Base-by-base conservation (phyloP, 371 early-diverging fungal genomes). In the Mucor racemosus region DNA sequence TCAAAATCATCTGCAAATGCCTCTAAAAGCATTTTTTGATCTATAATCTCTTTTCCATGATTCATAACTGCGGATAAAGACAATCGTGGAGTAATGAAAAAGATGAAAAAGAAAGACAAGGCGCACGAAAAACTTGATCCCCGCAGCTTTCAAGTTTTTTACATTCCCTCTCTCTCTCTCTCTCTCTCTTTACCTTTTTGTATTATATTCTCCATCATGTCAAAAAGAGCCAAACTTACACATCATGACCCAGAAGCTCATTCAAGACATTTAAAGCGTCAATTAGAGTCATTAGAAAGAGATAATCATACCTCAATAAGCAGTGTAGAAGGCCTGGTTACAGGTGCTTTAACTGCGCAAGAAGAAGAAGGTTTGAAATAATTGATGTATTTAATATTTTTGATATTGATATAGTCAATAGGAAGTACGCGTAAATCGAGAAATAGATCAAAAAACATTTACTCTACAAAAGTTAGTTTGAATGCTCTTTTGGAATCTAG, bases 271-370 rank as follows among this genome's bases (percentile, higher is more conserved):
- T 60, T 85, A n/a, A 74, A 77, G 65, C 76, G 85, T 41, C 89
- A 86, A 56, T 74, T 90, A 1, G 90, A 88, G 56, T 86, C 88
- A 9, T 68, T 90, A 5, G 88, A 90, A 58, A 84, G 82, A 66
- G 89, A 88, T 66, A 88, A 90, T 73, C 88, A 84, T 61, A 77
- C 81, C 31, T 82, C 86, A 6, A 61, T 88, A 19, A 80, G 83
- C 41, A 86, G 86, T 68, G 80, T 84, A 7, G 88, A 87, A 57
- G 87, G 83, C 14, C 68, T 87, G 21, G 81, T 87, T 48, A 82
- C 72, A 60, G 78, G 81, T 13, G 84, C 85, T 4, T 72, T 85
- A 7, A 80, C 79, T 26, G 76, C 76, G 41, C 80, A 80, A 62
- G 76, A 79, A 74, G 76, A 84, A 68, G 75, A 74, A 69, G 66